Evolutionary conservation across 2,329 filamentous ascomycete genomes (phyloP).

Genomic region (Talaromyces sp.): DNA sequence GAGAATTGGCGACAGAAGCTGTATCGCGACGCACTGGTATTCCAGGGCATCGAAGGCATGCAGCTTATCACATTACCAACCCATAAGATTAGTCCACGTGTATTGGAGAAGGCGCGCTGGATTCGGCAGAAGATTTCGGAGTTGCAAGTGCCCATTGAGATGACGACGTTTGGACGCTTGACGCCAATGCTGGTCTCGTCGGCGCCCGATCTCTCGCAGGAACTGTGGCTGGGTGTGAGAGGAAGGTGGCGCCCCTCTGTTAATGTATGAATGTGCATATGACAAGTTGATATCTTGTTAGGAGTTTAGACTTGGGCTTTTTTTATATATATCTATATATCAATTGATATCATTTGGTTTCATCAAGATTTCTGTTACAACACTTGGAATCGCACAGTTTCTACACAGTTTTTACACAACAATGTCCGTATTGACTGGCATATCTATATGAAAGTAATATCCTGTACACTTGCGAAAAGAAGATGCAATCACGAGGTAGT

Average conservation of each 20-base stretch:
- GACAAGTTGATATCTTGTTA: neutral
- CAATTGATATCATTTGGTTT: too few relatives aligned
- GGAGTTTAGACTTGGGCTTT: neutral
- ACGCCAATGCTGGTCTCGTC: slow-evolving; percentile 4
- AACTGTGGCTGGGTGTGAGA: neutral
- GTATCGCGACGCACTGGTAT: slow-evolving; percentile 21
- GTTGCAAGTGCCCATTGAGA: slow-evolving; percentile 3
- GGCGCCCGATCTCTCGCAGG: slow-evolving; percentile 7
- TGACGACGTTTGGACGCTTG: neutral
- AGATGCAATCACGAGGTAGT: neutral
- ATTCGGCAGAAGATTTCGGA: slow-evolving; percentile 15
- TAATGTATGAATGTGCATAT: neutral
- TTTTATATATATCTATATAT: neutral
- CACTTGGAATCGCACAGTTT: neutral
- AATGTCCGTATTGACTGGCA: neutral
- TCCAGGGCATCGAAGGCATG: slow-evolving; percentile 26
- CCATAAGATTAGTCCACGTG: slow-evolving; percentile 15
- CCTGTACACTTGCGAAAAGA: neutral
- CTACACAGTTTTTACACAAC: neutral
- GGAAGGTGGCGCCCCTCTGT: neutral
- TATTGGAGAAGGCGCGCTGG: slow-evolving; percentile 9
- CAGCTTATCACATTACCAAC: slow-evolving; percentile 23
- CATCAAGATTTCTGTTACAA: neutral
- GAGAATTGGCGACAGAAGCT: slow-evolving; percentile 19
- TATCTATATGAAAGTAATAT: neutral